phyloP scores from a whole-genome alignment of 768 basidiomycete genomes.

The Pleurotus djamor region DNA sequence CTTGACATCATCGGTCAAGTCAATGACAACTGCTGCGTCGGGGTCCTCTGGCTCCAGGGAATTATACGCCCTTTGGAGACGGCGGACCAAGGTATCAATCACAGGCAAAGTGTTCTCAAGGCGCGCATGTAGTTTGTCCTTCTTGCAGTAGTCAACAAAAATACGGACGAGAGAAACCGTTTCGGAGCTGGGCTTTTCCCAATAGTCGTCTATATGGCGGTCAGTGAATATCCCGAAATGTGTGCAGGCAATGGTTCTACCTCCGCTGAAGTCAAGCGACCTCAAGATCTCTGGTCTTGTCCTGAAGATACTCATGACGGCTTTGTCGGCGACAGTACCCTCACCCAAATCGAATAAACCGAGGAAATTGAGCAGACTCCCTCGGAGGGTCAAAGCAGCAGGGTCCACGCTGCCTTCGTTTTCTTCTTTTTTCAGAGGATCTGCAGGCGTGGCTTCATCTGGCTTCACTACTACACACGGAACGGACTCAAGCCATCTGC shows the following conservation, averaged over 20 bases:
- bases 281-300: conserved; percentile 65
- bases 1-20: conserved; percentile 21
- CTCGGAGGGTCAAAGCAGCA: conserved; percentile 21
- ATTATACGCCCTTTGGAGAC: conserved; percentile 73
- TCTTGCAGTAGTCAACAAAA: conserved; percentile 76
- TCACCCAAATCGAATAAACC: conserved; percentile 58
- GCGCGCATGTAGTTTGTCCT: conserved; percentile 54
- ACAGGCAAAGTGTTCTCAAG: conserved; percentile 78
- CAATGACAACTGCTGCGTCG: conserved; percentile 13
- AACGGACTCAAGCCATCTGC: conserved; percentile 73
- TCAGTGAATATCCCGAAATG: not conserved
- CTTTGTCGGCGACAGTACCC: conserved; percentile 68
- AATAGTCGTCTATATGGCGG: conserved; percentile 48
- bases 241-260: not conserved
- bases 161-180: conserved; percentile 80
- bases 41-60: conserved; percentile 21
- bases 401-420: conserved; percentile 7
- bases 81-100: conserved; percentile 78
- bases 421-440: conserved; percentile 17
- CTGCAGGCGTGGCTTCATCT: conserved; percentile 25
- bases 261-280: conserved; percentile 60
- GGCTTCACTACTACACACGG: too few relatives aligned
- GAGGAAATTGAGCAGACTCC: conserved; percentile 47
- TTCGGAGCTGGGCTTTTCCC: conserved; percentile 69
- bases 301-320: conserved; percentile 69